These are phyloP conservation scores for Trichoderma sp. DNA, from an alignment of 2,329 filamentous ascomycete genomes.

Conservation along the genomic window DNA sequence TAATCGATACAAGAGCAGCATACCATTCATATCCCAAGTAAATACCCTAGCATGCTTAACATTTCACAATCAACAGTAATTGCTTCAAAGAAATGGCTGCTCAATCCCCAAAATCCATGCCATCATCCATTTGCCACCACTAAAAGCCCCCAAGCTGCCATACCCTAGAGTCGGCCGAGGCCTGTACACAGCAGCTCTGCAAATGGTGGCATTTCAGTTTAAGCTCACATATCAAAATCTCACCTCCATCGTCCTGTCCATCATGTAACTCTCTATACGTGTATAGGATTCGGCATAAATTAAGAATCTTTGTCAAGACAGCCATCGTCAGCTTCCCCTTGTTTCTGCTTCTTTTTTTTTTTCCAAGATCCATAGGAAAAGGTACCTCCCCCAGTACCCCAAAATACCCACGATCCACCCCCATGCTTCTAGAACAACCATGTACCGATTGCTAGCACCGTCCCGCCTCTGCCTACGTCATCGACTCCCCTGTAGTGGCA, in stretches of 20 bases:
- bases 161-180: neutral
- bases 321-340: neutral
- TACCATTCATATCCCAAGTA: neutral
- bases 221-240: neutral
- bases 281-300: neutral
- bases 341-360: neutral
- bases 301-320: neutral
- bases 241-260: neutral
- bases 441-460: neutral
- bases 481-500: neutral
- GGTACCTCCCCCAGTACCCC: neutral
- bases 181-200: neutral
- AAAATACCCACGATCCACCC: neutral
- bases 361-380: neutral
- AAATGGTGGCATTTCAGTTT: neutral
- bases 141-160: neutral
- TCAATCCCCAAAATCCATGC: neutral
- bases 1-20: too few relatives aligned
- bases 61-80: neutral
- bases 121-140: neutral
- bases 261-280: neutral
- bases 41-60: neutral
- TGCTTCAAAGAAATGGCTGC: neutral
- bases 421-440: neutral
- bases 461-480: slow-evolving; percentile 7